These are phyloP conservation scores for Zymoseptoria brevis DNA, from an alignment of 2,329 filamentous ascomycete species.

Conservation along the genomic window DNA sequence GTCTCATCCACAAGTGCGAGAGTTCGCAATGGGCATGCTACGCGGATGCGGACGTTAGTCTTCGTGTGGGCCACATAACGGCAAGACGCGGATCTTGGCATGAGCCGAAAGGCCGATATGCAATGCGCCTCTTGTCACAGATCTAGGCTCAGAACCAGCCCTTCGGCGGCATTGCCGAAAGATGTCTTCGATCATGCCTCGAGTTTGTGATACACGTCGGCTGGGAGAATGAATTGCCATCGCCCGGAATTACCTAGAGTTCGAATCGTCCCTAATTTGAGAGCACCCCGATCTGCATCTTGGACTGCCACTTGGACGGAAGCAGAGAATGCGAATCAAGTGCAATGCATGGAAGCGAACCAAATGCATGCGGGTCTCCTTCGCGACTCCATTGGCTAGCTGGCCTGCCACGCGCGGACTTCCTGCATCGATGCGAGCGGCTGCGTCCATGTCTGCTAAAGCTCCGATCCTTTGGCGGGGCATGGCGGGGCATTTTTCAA, in stretches of 20 bases:
- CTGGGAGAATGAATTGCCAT: neutral
- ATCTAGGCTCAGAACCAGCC: neutral
- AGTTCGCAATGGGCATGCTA: neutral
- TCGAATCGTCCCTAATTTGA: neutral
- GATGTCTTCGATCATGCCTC: neutral
- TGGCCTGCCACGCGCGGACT: neutral
- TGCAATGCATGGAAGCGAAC: neutral
- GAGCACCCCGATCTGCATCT: neutral
- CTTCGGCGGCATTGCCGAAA: neutral
- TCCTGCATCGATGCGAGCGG: neutral
- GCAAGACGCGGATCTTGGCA: slow-evolving; percentile 4
- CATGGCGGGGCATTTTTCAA: neutral
- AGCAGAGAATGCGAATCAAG: neutral
- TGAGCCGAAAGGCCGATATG: slow-evolving; percentile 3
- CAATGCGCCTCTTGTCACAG: neutral
- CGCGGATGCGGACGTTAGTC: slow-evolving; percentile 1
- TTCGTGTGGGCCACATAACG: neutral
- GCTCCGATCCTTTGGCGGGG: neutral
- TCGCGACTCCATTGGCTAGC: neutral
- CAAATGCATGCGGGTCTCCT: neutral
- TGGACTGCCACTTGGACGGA: neutral
- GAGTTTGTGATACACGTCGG: neutral
- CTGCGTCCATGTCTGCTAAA: neutral
- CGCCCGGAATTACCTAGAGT: neutral
- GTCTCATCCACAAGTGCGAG: neutral